Conservation (phyloP, 805 yeast species). For the Ogataea nitratoaversa region DNA sequence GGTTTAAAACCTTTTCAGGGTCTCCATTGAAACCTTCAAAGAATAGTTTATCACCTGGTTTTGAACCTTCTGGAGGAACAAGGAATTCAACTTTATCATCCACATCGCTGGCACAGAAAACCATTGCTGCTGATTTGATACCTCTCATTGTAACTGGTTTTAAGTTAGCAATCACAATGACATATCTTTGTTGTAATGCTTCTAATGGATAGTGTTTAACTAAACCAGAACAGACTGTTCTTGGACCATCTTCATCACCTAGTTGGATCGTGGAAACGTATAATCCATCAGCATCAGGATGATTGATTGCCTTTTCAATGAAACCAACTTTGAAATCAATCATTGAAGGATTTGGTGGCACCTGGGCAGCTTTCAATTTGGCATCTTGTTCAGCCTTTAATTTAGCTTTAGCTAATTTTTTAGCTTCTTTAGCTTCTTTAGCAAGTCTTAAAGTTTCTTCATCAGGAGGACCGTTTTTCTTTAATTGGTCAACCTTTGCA, state of each 20-base stretch:
- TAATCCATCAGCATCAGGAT: constrained; percentile 95
- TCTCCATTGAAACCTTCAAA: constrained; percentile 86
- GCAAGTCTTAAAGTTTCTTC: constrained; percentile 30
- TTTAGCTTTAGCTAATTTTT: constrained; percentile 46
- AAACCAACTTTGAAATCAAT: constrained; percentile 94
- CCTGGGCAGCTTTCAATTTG: constrained; percentile 52
- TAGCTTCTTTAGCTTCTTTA: constrained; percentile 36
- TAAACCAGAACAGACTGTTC: constrained; percentile 97
- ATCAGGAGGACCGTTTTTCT: constrained; percentile 23
- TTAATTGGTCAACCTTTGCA: constrained; percentile 5
- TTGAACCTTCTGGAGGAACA: constrained; percentile 87
- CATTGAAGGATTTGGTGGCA: constrained; percentile 74
- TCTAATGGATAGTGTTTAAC: constrained; percentile 86
- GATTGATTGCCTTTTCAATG: constrained; percentile 93
- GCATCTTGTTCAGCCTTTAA: constrained; percentile 53
- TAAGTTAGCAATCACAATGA: constrained; percentile 89
- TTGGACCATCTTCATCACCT: constrained; percentile 96
- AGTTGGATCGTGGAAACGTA: constrained; percentile 95
- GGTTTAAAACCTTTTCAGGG: constrained; percentile 90
- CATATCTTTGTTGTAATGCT: constrained; percentile 92
- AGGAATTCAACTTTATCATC: constrained; percentile 84
- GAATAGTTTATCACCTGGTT: constrained; percentile 95
- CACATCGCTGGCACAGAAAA: constrained; percentile 76
- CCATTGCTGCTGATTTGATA: constrained; percentile 93
- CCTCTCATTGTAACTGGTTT: constrained; percentile 99